Evolutionary conservation across 1,139 yeast species (phyloP).

Genomic region (Hyphopichia pseudoburtonii): DNA sequence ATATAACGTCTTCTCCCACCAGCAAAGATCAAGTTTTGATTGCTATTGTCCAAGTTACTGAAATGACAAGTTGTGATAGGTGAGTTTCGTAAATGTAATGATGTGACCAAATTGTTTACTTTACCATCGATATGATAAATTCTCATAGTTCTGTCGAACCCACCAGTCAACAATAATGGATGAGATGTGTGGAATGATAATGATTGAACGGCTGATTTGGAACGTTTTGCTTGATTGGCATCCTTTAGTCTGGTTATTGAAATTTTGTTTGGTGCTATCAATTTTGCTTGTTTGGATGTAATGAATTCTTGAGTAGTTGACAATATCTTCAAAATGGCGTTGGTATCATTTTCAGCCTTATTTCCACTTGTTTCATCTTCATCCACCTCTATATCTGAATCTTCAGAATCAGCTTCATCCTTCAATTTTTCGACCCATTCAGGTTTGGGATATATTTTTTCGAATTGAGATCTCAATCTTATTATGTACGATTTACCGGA

Average conservation of each 20-base stretch:
- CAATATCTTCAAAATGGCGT: constrained; percentile 60
- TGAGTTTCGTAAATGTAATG: constrained; percentile 72
- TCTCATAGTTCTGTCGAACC: constrained; percentile 86
- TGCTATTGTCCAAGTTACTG: constrained; percentile 45
- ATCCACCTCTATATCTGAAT: constrained; percentile 23
- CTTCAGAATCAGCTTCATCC: constrained; percentile 21
- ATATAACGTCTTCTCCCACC: constrained; percentile 92
- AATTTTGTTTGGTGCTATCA: constrained; percentile 69
- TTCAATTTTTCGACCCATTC: constrained; percentile 66
- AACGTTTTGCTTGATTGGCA: constrained; percentile 69
- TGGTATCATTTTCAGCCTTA: constrained; percentile 44
- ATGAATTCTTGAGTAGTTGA: constrained; percentile 58
- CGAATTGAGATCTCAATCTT: constrained; percentile 81
- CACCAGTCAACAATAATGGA: constrained; percentile 85
- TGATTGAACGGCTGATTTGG: constrained; percentile 80
- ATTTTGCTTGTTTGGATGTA: constrained; percentile 48
- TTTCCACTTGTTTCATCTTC: constrained; percentile 31
- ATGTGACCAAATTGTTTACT: constrained; percentile 74
- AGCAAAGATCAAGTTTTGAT: constrained; percentile 59
- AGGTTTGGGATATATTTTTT: constrained; percentile 85
- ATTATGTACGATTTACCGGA: constrained; percentile 66
- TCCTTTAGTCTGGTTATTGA: constrained; percentile 82
- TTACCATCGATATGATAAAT: constrained; percentile 93
- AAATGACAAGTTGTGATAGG: constrained; percentile 80
- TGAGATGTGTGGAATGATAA: constrained; percentile 82